Percentiles rank a stretch among this genome's conserved stretches.
These are phyloP conservation scores for Cicer bijugum DNA, from an alignment of 306 rosid genomes.

Conservation along the genomic window DNA sequence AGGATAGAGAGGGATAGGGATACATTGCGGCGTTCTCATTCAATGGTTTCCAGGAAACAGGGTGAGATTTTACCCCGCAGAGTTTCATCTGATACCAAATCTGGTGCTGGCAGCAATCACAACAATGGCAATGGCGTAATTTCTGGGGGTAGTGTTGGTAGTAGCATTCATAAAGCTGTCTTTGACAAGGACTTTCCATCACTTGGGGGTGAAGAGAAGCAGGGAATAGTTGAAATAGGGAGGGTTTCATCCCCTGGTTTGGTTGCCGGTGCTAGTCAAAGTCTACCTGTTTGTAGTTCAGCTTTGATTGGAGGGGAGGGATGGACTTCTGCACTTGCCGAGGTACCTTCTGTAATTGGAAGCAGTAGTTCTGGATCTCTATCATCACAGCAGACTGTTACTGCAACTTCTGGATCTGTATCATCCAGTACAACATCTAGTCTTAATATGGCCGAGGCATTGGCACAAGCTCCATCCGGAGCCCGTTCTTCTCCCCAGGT, in stretches of 20 bases:
- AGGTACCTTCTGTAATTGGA: slow-evolving; percentile 75
- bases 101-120: slow-evolving; percentile 53
- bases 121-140: slow-evolving; percentile 67
- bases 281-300: slow-evolving; percentile 74
- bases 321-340: slow-evolving; percentile 91
- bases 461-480: slow-evolving; percentile 79
- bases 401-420: slow-evolving; percentile 54
- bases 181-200: slow-evolving; percentile 97
- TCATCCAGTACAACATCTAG: slow-evolving; percentile 55
- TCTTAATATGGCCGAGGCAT: slow-evolving; percentile 96
- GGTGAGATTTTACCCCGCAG: slow-evolving; percentile 65
- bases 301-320: slow-evolving; percentile 93
- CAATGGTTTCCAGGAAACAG: slow-evolving; percentile 82
- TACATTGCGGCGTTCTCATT: slow-evolving; percentile 74
- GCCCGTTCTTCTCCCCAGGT: slow-evolving; percentile 80
- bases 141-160: slow-evolving; percentile 58
- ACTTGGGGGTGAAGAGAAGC: slow-evolving; percentile 88
- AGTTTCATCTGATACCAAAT: slow-evolving; percentile 61
- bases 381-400: slow-evolving; percentile 58
- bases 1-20: slow-evolving; percentile 93
- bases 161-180: slow-evolving; percentile 72
- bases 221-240: slow-evolving; percentile 64
- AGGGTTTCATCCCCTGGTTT: slow-evolving; percentile 90
- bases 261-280: slow-evolving; percentile 68
- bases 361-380: slow-evolving; percentile 65